These are phyloP conservation scores for Cryoendolithus antarcticus DNA, from an alignment of 2,329 filamentous ascomycete species.

Conservation along the genomic window DNA sequence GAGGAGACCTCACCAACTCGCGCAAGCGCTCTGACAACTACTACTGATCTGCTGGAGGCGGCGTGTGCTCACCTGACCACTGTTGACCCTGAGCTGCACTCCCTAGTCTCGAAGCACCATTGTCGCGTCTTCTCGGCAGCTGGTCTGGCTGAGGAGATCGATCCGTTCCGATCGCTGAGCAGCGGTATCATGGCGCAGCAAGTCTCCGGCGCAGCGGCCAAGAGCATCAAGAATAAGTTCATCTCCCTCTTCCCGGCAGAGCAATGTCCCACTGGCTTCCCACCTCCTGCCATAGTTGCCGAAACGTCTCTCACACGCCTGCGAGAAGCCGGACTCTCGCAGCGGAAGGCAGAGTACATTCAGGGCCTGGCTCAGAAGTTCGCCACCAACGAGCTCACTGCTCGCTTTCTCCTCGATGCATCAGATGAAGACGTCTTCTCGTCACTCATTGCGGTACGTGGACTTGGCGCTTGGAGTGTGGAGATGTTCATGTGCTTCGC, in stretches of 20 bases:
- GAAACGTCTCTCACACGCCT: conserved; percentile 51
- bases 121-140: conserved; percentile 72
- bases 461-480: conserved; percentile 79
- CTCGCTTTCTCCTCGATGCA: conserved; percentile 62
- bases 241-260: conserved; percentile 51
- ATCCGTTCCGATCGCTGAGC: conserved; percentile 73
- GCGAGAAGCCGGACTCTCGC: conserved; percentile 75
- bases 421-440: conserved; percentile 77
- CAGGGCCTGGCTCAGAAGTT: conserved; percentile 78
- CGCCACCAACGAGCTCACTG: conserved; percentile 57
- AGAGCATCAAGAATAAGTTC: conserved; percentile 79
- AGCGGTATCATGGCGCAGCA: conserved; percentile 94
- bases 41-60: conserved; percentile 55
- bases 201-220: conserved; percentile 84
- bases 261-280: conserved; percentile 42
- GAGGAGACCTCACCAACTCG: conserved; percentile 25
- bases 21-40: conserved; percentile 24
- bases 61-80: conserved; percentile 63
- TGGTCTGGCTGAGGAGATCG: conserved; percentile 70
- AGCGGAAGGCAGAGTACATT: conserved; percentile 93
- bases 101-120: conserved; percentile 59
- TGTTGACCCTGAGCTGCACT: conserved; percentile 59
- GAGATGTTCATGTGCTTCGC: conserved; percentile 98
- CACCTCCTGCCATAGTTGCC: conserved; percentile 62
- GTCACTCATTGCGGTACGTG: conserved; percentile 71